Conservation (phyloP, 176 grass and related monocot genomes). For the Stipa capillata region DNA sequence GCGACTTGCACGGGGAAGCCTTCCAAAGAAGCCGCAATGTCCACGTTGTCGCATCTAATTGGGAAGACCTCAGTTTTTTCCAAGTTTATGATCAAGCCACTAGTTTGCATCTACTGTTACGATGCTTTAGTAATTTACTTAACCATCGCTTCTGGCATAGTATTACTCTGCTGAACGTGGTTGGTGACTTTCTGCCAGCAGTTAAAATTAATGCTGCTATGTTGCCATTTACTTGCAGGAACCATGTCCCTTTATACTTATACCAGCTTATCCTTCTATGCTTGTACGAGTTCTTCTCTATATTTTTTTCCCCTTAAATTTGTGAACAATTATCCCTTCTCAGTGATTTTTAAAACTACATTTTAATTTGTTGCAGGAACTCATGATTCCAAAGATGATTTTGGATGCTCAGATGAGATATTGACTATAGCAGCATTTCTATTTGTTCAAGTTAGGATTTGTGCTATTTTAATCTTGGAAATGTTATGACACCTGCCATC, state of each 20-base stretch:
- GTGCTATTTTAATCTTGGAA: not conserved
- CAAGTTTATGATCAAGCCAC: too few species aligned
- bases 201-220: not conserved
- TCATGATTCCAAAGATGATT: slow-evolving; percentile 94
- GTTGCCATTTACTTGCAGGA: not conserved
- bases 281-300: not conserved
- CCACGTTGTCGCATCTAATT: too few species aligned
- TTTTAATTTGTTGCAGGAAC: slow-evolving; percentile 56
- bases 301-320: not conserved
- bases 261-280: not conserved
- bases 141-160: too few species aligned
- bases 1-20: too few species aligned
- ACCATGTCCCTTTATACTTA: not conserved
- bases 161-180: not conserved
- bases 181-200: not conserved
- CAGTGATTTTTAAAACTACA: not conserved
- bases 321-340: not conserved
- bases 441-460: slow-evolving; percentile 74
- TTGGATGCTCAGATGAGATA: slow-evolving; percentile 94
- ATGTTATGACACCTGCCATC: slow-evolving; percentile 5
- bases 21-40: too few species aligned
- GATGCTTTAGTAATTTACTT: too few species aligned
- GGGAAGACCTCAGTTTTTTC: too few species aligned
- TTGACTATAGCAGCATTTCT: slow-evolving; percentile 84
- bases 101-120: too few species aligned